A percentile compares a stretch with the other conserved stretches of the same genome.
Conservation (phyloP, 169 alveolate genomes). For the Theileria luwenshuni region DNA sequence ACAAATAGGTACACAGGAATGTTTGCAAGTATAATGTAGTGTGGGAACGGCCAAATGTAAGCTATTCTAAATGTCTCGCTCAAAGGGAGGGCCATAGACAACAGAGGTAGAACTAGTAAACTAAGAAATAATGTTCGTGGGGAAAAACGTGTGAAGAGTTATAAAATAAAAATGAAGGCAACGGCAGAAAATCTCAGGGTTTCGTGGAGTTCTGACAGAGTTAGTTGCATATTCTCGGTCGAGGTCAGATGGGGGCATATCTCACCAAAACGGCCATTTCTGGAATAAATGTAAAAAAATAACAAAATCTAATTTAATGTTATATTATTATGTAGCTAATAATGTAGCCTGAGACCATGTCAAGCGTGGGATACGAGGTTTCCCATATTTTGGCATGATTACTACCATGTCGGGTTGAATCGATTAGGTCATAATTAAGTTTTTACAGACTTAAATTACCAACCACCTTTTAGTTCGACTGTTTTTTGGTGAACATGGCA, state of each 20-base stretch:
- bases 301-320: too few species aligned
- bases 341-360: too few species aligned
- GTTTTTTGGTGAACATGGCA: conserved; percentile 15
- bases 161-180: too few species aligned
- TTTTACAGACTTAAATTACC: conserved; percentile 2
- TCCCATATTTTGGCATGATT: conserved; percentile 24
- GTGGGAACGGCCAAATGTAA: conserved; percentile 3
- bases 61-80: background rate
- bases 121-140: background rate
- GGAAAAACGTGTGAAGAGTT: background rate
- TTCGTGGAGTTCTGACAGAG: too few species aligned
- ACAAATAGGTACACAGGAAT: background rate
- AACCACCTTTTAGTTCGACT: background rate
- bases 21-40: background rate
- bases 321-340: too few species aligned
- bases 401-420: background rate
- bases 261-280: background rate
- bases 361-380: too few species aligned
- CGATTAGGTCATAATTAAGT: background rate
- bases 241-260: too few species aligned
- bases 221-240: too few species aligned
- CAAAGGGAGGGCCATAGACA: conserved; percentile 7
- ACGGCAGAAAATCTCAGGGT: too few species aligned
- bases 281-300: background rate
- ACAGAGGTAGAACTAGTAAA: background rate